Evolutionary conservation across 179 eudicot genomes (phyloP).

Genomic region (Beta lomatogona): DNA sequence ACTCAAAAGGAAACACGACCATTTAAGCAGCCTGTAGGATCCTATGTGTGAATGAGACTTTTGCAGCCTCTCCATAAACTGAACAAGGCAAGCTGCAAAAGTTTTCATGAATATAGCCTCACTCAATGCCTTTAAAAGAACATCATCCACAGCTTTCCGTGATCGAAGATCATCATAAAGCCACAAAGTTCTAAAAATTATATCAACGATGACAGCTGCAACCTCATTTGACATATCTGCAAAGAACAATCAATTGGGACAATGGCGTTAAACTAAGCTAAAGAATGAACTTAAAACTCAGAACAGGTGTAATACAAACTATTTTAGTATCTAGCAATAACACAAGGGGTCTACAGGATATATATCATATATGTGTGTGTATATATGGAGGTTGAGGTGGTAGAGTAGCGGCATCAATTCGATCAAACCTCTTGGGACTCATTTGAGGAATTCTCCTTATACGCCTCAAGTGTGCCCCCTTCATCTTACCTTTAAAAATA

Average conservation of each 20-base stretch:
- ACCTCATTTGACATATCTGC: constrained; percentile 77
- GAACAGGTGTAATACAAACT: not conserved
- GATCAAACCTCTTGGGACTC: too few species aligned
- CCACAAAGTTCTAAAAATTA: constrained; percentile 63
- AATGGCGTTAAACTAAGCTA: not conserved
- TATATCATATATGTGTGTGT: too few species aligned
- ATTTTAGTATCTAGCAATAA: not conserved
- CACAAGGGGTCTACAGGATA: not conserved
- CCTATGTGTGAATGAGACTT: constrained; percentile 70
- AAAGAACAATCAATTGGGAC: constrained; percentile 8
- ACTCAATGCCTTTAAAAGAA: constrained; percentile 57
- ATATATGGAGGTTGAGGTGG: too few species aligned
- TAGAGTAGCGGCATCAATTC: too few species aligned
- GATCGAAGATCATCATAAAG: constrained; percentile 89
- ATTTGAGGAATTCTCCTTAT: too few species aligned
- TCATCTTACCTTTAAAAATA: too few species aligned
- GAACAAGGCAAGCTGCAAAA: constrained; percentile 93
- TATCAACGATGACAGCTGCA: constrained; percentile 67
- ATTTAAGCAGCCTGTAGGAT: constrained; percentile 78
- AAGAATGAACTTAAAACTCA: not conserved
- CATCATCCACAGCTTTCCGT: constrained; percentile 82
- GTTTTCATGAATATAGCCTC: constrained; percentile 71
- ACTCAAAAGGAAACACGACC: constrained; percentile 82
- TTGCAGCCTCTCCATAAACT: constrained; percentile 77
- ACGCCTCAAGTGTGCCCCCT: too few species aligned